Evolutionary conservation across 805 yeast species (phyloP).

Genomic region (Saccharomycopsis capsularis): DNA sequence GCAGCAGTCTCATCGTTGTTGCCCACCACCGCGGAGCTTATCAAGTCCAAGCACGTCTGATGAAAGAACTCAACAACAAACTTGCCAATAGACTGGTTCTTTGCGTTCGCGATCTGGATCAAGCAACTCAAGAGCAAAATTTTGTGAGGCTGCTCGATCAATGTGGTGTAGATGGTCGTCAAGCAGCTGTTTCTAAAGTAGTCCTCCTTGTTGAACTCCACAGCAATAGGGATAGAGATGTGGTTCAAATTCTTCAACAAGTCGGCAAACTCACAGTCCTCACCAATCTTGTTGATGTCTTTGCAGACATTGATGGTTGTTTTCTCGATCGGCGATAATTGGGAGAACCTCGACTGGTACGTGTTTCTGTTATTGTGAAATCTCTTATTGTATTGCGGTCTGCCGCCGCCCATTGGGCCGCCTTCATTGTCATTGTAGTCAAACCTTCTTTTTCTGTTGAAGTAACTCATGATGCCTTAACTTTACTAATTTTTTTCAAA

Average conservation of each 20-base stretch:
- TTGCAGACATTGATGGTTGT: constrained; percentile 16
- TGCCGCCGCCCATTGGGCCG: background rate
- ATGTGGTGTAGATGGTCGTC: constrained; percentile 61
- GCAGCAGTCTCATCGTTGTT: constrained; percentile 7
- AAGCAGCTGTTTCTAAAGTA: constrained; percentile 11
- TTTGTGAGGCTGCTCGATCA: constrained; percentile 89
- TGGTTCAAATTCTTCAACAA: constrained; percentile 12
- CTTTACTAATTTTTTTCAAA: no score
- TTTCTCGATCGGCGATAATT: constrained; percentile 9
- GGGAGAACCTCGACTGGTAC: background rate
- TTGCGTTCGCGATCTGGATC: constrained; percentile 57
- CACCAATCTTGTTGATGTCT: constrained; percentile 17
- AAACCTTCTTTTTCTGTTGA: constrained; percentile 10
- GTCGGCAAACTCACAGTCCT: constrained; percentile 9
- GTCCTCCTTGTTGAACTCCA: constrained; percentile 11
- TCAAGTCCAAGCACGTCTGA: constrained; percentile 48
- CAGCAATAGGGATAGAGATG: constrained; percentile 15
- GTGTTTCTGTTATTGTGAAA: background rate
- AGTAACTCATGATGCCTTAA: no score
- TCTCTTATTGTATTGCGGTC: background rate
- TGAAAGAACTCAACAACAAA: constrained; percentile 65
- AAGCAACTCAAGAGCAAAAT: constrained; percentile 63
- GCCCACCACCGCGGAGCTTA: constrained; percentile 30
- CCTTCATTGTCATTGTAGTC: background rate
- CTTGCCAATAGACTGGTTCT: constrained; percentile 59